A percentile compares a stretch with the other conserved stretches of the same genome.
Evolutionary conservation across 345 rosid genomes (phyloP).

Genomic region (Murraya paniculata): DNA sequence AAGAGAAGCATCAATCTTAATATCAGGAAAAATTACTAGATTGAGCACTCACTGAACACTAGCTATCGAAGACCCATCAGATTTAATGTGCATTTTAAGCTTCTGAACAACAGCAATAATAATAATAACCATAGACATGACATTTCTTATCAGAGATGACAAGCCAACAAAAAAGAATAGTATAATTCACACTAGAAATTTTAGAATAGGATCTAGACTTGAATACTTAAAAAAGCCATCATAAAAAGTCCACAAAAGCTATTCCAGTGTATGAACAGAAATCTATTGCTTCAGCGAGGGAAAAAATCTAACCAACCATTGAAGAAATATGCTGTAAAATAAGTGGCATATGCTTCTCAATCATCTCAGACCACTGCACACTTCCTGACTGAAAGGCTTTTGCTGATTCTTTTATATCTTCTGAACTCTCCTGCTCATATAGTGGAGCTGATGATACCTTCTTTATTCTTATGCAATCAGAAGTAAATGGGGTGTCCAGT

Average conservation of each 20-base stretch:
- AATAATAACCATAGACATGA: neutral
- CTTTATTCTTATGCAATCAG: slow-evolving; percentile 74
- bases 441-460: slow-evolving; percentile 89
- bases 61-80: neutral
- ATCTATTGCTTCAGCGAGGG: neutral
- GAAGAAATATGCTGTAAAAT: slow-evolving; percentile 64
- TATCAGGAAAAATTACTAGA: neutral
- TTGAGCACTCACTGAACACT: neutral
- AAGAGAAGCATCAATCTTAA: slow-evolving; percentile 1
- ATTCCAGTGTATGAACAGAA: slow-evolving; percentile 3
- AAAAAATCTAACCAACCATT: slow-evolving; percentile 55
- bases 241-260: neutral
- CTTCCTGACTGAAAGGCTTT: slow-evolving; percentile 44
- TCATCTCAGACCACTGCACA: slow-evolving; percentile 70
- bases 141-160: neutral
- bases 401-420: slow-evolving; percentile 38
- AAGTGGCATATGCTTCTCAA: slow-evolving; percentile 64
- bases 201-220: neutral
- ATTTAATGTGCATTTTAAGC: neutral
- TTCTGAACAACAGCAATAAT: neutral
- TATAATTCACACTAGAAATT: neutral
- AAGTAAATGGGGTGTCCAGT: slow-evolving; percentile 69
- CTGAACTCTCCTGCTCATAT: slow-evolving; percentile 48
- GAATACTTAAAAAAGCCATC: neutral
- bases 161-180: neutral